Percentiles rank a stretch among this genome's conserved stretches.
phyloP scores from a whole-genome alignment of 2,329 filamentous ascomycete genomes.

The Aspergillus pseudoglaucus region DNA sequence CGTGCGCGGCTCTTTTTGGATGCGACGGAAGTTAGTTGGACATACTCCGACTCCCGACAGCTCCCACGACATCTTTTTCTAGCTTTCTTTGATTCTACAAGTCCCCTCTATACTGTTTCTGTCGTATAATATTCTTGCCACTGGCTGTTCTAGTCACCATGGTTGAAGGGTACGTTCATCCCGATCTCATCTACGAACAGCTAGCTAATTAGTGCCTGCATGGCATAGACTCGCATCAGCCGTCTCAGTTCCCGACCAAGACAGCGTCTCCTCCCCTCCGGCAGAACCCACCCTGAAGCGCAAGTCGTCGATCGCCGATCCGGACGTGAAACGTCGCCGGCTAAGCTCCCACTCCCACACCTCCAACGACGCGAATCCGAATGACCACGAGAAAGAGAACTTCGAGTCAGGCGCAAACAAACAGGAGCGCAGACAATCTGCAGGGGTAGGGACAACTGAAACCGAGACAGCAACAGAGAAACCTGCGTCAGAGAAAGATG shows the following conservation, averaged over 20 bases:
- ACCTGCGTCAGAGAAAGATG: constrained; percentile 11
- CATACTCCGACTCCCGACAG: not conserved
- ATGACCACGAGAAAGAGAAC: constrained; percentile 9
- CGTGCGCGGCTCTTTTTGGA: constrained; percentile 15
- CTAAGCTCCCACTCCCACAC: constrained; percentile 31
- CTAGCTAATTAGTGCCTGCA: constrained; percentile 2
- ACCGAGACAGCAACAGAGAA: not conserved
- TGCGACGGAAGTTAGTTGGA: not conserved
- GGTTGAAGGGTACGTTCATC: constrained; percentile 19
- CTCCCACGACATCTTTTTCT: not conserved
- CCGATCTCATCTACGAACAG: not conserved
- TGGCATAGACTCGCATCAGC: constrained; percentile 47
- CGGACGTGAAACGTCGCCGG: constrained; percentile 47
- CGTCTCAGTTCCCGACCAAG: constrained; percentile 46
- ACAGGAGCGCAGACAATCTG: constrained; percentile 18
- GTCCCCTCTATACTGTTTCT: not conserved
- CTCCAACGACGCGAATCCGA: not conserved
- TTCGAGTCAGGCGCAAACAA: constrained; percentile 8
- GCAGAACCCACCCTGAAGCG: constrained; percentile 43
- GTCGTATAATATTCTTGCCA: not conserved
- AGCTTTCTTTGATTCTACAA: not conserved
- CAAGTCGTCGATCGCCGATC: constrained; percentile 48
- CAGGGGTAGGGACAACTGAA: not conserved
- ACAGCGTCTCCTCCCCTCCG: constrained; percentile 20
- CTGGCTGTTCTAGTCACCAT: constrained; percentile 4